phyloP scores from a whole-genome alignment of 768 basidiomycete species.

The Russula lepida region DNA sequence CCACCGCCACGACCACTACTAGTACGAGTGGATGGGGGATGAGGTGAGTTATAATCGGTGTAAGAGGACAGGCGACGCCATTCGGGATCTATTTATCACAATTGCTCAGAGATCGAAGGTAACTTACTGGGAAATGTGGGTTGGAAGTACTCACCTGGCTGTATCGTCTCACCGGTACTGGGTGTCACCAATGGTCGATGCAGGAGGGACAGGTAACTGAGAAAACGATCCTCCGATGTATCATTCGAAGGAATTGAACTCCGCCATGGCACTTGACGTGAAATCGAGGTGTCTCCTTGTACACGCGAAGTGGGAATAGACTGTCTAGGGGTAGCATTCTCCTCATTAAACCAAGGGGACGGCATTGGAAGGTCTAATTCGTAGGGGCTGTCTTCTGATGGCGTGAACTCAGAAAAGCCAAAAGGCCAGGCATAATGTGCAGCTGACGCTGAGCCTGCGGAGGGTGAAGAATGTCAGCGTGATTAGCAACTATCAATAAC shows the following conservation, averaged over 20 bases:
- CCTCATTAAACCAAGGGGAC: conserved; percentile 4
- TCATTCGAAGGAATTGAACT: not conserved
- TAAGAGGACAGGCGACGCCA: conserved; percentile 9
- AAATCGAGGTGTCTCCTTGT: conserved; percentile 5
- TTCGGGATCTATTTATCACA: not conserved
- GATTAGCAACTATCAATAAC: not conserved
- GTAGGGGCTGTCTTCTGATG: conserved; percentile 8
- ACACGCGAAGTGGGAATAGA: conserved; percentile 6
- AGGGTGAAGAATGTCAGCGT: not conserved
- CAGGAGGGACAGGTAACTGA: not conserved
- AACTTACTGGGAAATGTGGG: not conserved
- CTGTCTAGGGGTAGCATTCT: not conserved
- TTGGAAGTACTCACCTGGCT: conserved; percentile 4
- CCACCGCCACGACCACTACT: conserved; percentile 1
- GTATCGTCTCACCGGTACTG: not conserved
- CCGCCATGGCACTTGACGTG: conserved; percentile 14
- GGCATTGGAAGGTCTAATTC: conserved; percentile 13
- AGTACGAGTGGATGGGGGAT: not conserved
- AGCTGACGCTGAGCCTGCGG: not conserved
- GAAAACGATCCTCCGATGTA: conserved; percentile 1
- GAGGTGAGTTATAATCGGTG: not conserved
- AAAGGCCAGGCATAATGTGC: conserved; percentile 1
- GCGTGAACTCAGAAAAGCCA: not conserved
- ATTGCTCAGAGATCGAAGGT: not conserved
- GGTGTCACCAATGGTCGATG: not conserved